These are phyloP conservation scores for Apophysomyces variabilis DNA, from an alignment of 371 early-diverging fungal species.

Conservation along the genomic window DNA sequence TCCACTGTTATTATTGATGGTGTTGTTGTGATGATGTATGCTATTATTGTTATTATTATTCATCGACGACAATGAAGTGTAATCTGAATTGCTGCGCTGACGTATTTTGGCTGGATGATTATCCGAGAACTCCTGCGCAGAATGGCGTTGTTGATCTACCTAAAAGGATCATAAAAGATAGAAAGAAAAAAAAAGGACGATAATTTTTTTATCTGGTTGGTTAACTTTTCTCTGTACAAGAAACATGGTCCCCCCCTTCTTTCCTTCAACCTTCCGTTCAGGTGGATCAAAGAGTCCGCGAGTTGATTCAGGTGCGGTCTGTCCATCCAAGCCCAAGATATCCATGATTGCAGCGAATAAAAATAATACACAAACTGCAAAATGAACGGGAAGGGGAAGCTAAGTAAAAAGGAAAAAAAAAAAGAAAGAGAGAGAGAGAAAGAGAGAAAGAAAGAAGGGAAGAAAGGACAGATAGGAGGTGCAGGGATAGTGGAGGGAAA, in stretches of 20 bases:
- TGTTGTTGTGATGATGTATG: too few species aligned
- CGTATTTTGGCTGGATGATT: constrained; percentile 7
- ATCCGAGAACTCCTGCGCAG: constrained; percentile 14
- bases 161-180: not conserved
- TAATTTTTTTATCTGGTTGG: not conserved
- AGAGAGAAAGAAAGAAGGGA: constrained; percentile 2
- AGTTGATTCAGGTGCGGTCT: constrained; percentile 59
- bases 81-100: constrained; percentile 21
- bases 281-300: constrained; percentile 53
- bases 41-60: not conserved
- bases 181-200: constrained; percentile 6
- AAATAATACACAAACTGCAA: constrained; percentile 11
- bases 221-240: not conserved
- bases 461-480: constrained; percentile 9
- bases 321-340: constrained; percentile 44
- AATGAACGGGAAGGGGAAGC: constrained; percentile 16
- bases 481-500: constrained; percentile 4
- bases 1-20: not conserved
- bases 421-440: constrained; percentile 9
- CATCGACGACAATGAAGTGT: not conserved
- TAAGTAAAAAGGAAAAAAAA: constrained; percentile 9
- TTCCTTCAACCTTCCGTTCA: constrained; percentile 26
- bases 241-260: constrained; percentile 1
- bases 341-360: constrained; percentile 25
- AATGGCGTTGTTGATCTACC: constrained; percentile 15